Base-by-base conservation (phyloP, 2,329 filamentous ascomycete genomes). In the Cladosporium sp. region DNA sequence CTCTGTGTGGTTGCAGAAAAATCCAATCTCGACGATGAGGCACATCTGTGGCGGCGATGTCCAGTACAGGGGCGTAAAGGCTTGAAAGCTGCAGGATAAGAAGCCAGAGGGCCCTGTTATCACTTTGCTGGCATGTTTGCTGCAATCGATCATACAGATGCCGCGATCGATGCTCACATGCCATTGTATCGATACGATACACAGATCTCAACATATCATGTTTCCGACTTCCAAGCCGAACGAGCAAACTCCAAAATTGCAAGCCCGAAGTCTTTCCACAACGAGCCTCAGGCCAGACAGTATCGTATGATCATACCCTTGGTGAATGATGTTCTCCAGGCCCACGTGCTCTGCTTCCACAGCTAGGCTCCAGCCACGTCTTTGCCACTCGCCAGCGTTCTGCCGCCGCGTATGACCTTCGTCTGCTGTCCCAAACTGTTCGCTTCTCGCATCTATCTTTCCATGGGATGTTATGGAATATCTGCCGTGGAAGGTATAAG, bases 351-450 rank as follows among this genome's bases (percentile, higher is more conserved):
- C n/a, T 30, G 28, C 30, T 28, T 32, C n/a, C 14, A 21, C 25
- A 46, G 36, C 32, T 34, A 46, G 36, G 21, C 25, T 49, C 58
- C 25, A 60, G 58, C 58, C 58, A 60, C 58, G 58, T 60, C 58
- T 60, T 60, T 18, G 48, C 13, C 32, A 25, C 59, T 36, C 59
- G 59, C 59, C 43, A 48, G 32, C 59, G 39, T 62, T 62, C 59
- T n/a, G 18, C 8, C 18, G n/a, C 48, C 23, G 28, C 21, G 14
- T 32, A 23, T 28, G 48, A 53, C 18, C 59, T n/a, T 53, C 59
- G 59, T 43, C 59, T 51, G 21, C 21, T 62, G 13, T 62, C 54
- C 59, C 32, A 62, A 30, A 7, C 16, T 28, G 23, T 62, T 62
- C 59, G 46, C 21, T 14, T 16, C 2, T 21, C 34, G 30, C 46